Conservation (phyloP, 2,329 filamentous ascomycete species). For the Zymoseptoria brevis region DNA sequence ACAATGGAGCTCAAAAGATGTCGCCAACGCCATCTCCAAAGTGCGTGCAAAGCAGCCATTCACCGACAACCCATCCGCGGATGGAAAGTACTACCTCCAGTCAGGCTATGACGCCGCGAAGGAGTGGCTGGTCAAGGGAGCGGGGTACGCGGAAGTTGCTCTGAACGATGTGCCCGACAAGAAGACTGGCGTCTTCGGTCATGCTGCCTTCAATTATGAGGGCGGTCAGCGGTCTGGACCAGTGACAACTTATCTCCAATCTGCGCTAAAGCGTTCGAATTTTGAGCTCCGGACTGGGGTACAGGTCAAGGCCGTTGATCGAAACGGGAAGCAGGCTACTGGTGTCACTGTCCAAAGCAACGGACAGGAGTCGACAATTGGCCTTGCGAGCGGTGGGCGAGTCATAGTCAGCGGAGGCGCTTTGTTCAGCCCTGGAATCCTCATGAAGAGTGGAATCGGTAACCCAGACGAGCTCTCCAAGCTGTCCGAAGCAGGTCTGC, state of each 20-base stretch:
- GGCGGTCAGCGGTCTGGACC: constrained; percentile 37
- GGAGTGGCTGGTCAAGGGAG: constrained; percentile 44
- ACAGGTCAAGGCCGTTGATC: constrained; percentile 35
- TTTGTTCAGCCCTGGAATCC: constrained; percentile 57
- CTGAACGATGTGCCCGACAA: constrained; percentile 40
- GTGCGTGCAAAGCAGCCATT: constrained; percentile 43
- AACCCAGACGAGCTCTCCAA: constrained; percentile 44
- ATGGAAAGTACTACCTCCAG: constrained; percentile 48
- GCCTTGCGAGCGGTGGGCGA: constrained; percentile 52
- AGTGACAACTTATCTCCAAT: constrained; percentile 45
- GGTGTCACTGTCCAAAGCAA: constrained; percentile 46
- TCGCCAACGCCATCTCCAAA: constrained; percentile 39
- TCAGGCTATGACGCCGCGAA: constrained; percentile 41
- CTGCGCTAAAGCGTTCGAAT: constrained; percentile 43
- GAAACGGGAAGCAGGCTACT: constrained; percentile 51
- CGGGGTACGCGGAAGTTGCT: constrained; percentile 41
- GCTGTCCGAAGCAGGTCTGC: constrained; percentile 31
- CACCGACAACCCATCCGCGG: constrained; percentile 52
- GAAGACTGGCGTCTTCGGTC: constrained; percentile 48
- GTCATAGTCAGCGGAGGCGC: constrained; percentile 46
- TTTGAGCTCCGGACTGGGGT: constrained; percentile 52
- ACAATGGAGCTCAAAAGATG: constrained; percentile 45
- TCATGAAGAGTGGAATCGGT: constrained; percentile 59
- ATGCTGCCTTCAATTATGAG: constrained; percentile 32
- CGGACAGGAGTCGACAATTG: constrained; percentile 57